Evolutionary conservation across 2,329 filamentous ascomycete genomes (phyloP).

Genomic region (Lachnellula hyalina): DNA sequence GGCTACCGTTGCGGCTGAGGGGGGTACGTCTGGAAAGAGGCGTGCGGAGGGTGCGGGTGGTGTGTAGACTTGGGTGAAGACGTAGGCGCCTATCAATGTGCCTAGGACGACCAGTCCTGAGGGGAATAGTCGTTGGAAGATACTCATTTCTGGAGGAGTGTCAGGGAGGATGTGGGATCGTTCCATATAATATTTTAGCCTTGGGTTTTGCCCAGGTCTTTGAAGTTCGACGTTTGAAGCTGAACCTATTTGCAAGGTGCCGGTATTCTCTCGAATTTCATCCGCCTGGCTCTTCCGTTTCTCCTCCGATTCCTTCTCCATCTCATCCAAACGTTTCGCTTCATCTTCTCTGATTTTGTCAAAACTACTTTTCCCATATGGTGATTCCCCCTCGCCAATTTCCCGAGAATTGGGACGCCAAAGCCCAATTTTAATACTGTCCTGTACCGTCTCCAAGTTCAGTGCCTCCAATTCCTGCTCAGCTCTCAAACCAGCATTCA

Average conservation of each 20-base stretch:
- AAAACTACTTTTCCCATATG: conserved; percentile 53
- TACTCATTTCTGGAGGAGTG: conserved; percentile 45
- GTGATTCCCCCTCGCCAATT: conserved; percentile 29
- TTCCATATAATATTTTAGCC: conserved; percentile 31
- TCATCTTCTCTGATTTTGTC: conserved; percentile 52
- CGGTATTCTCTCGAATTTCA: conserved; percentile 28
- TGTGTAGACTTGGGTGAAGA: conserved; percentile 46
- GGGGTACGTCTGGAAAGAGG: conserved; percentile 55
- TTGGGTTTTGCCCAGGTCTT: conserved; percentile 24
- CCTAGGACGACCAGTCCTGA: conserved; percentile 44
- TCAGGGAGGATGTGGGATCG: conserved; percentile 45
- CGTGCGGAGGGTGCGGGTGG: conserved; percentile 45
- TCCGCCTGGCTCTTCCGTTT: conserved; percentile 36
- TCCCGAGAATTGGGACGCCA: conserved; percentile 26
- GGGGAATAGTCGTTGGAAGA: conserved; percentile 51
- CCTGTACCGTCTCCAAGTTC: conserved; percentile 35
- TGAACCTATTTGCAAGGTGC: conserved; percentile 19
- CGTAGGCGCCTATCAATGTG: conserved; percentile 39
- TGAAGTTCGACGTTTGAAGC: conserved; percentile 24
- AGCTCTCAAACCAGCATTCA: conserved; percentile 55
- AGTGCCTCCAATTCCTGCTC: conserved; percentile 56
- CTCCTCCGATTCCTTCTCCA: conserved; percentile 38
- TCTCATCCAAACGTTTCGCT: conserved; percentile 40
- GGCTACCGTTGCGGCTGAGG: conserved; percentile 59
- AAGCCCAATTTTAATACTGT: conserved; percentile 26